Conservation (phyloP, 345 rosid genomes). For the Angophora floribunda region DNA sequence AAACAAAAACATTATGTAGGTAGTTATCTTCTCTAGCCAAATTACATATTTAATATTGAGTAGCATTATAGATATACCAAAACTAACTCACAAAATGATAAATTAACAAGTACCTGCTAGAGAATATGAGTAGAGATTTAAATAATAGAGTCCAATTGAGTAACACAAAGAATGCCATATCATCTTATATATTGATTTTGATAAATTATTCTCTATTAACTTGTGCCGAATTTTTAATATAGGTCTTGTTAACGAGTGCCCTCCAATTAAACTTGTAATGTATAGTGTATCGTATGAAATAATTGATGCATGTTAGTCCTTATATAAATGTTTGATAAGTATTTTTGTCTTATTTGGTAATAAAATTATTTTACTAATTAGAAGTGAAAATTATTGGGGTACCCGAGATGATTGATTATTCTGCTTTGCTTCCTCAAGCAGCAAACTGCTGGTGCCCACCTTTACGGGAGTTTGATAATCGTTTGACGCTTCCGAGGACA, state of each 20-base stretch:
- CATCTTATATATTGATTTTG: background rate
- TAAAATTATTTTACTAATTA: background rate
- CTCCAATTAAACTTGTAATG: too few relatives aligned
- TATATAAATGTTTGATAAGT: background rate
- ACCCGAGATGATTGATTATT: background rate
- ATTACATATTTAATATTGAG: background rate
- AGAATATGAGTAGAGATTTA: background rate
- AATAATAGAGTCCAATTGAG: background rate
- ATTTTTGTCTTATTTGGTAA: background rate
- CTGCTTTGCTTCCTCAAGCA: background rate
- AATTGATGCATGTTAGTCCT: background rate
- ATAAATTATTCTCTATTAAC: background rate
- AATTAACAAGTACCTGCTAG: background rate
- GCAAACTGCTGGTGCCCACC: background rate
- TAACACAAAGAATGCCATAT: background rate
- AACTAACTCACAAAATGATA: background rate
- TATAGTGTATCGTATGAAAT: background rate
- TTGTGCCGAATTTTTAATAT: background rate
- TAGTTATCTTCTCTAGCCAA: background rate
- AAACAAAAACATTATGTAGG: background rate
- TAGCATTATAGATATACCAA: background rate
- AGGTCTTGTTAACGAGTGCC: background rate
- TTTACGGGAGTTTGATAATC: background rate
- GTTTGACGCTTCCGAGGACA: background rate
- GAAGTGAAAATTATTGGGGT: background rate